Base-by-base conservation (phyloP, 2,329 filamentous ascomycete species). In the Pyrenochaeta sp. region DNA sequence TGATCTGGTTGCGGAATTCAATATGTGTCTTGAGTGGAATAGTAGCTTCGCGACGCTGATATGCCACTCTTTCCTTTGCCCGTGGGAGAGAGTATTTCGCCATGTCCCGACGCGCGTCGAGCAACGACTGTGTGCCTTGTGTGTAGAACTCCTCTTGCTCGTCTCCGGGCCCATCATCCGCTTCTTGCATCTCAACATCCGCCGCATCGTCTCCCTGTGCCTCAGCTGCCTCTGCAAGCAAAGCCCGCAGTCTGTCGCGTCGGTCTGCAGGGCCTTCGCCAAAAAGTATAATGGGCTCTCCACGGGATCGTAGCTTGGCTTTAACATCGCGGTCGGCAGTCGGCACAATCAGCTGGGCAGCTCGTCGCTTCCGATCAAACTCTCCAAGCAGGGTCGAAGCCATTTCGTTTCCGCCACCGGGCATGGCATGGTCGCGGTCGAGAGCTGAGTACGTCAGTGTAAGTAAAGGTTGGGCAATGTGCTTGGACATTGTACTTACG, bases 221-320 rank as follows among this genome's bases (percentile, higher is more conserved):
- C 71, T 93, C 90, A 1, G 86, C 84, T 60, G 92, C 85, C 45
- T 89, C 86, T 2, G 88, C 88, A 61, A 99, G 80, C 23, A 97
- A 79, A 67, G 92, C 90, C 60, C 95, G 87, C 67, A 99, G 77
- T 60, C 95, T 87, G 71, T 97, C 93, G 79, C 96, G 85, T 54
- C 95, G 83, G 67, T 98, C 94, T 21, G 86, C 88, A 1, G 89
- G 88, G 0, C 91, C 91, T 78, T 99, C 95, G 53, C 93, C 95
- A 62, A 99, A 99, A 0, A 98, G 82, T 0, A 94, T 99, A 49
- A 98, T 87, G 10, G 95, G 95, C 72, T 99, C 90, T n/a, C 91
- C 92, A 60, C 97, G 83, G 68, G 95, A 90, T 61, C 95, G 87
- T 37, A 67, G 54, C 50, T 58, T 63, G 32, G 87, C 82, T 56